Base-by-base conservation (phyloP, 345 rosid species). In the Populus nigra region DNA sequence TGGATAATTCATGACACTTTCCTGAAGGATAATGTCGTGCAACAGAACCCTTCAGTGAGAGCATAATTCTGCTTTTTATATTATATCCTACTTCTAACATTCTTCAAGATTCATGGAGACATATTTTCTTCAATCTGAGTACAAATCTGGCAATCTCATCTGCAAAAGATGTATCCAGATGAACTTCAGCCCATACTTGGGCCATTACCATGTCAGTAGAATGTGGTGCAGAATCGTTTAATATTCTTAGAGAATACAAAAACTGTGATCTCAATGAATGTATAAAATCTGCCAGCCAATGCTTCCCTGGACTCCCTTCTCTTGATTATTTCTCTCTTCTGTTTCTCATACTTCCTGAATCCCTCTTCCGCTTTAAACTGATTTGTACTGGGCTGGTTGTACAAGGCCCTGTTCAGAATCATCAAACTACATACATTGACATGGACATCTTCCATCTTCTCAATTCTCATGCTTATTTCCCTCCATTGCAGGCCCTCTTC, bases 371-470 rank as follows among this genome's bases (percentile, higher is more conserved):
- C 74, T 71, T 69, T 66, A 1, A 49, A 75, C 22, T 18, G 73
- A 29, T 81, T 84, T 66, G 20, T 39, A 31, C 59, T 78, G 12
- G 76, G 68, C 4, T 36, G 45, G 79, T 83, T 79, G 74, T 76
- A 62, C 2, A 83, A 75, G 63, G 87, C 87, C 39, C 65, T 83
- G 11, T 77, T 79, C 45, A 88, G 73, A 41, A 88, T 79, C 71
- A 47, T 69, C 31, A 81, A 31, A 69, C 85, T 77, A 65, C 20
- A 67, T 31, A 79, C 79, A 8, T 70, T 49, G 8, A 77, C 8
- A 23, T 75, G 77, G 65, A 74, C 50, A 33, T 79, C 85, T 3
- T 11, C 65, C 16, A 81, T n/a, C 53, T 85, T 85, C 74, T 88
- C 84, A 8, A 85, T 50, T n/a, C 62, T 69, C 79, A 76, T 74